Conservation (phyloP, 192 early-diverging fungal genomes). For the Neocallimastix lanati region DNA sequence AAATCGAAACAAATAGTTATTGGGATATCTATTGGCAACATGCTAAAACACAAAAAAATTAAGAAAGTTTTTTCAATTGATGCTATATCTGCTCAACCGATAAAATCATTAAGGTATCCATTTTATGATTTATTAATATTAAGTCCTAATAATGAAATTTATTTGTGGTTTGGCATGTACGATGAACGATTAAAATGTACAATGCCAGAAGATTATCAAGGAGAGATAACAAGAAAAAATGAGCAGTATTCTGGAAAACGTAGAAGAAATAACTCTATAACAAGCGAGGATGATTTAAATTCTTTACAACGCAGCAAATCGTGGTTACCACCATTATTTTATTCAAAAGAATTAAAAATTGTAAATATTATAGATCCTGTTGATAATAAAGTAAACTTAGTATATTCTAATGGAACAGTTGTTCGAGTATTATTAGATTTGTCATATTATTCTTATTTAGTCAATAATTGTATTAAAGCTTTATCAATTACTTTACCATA, state of each 20-base stretch:
- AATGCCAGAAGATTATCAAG: conserved; percentile 7
- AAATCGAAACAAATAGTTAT: neutral
- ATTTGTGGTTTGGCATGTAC: neutral
- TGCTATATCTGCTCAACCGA: neutral
- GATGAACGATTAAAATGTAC: conserved; percentile 17
- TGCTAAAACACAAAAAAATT: neutral
- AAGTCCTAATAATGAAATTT: neutral
- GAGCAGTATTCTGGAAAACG: conserved; percentile 9
- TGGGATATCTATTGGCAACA: neutral
- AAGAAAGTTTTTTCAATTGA: neutral
- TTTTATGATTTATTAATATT: neutral
- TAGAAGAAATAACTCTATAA: neutral
- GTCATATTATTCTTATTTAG: conserved; percentile 11
- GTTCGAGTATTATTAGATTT: conserved; percentile 12
- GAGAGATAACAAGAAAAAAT: conserved; percentile 15
- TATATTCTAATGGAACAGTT: conserved; percentile 6
- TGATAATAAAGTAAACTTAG: conserved; percentile 13
- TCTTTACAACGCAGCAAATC: neutral
- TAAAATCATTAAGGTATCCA: neutral
- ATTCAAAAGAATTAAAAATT: conserved; percentile 1
- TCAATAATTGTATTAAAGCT: conserved; percentile 13
- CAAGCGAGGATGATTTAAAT: neutral
- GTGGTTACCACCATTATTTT: neutral
- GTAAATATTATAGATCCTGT: conserved; percentile 14
- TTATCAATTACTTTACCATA: conserved; percentile 14